phyloP scores from a whole-genome alignment of 2,329 filamentous ascomycete genomes.

The Zopfia rhizophila region DNA sequence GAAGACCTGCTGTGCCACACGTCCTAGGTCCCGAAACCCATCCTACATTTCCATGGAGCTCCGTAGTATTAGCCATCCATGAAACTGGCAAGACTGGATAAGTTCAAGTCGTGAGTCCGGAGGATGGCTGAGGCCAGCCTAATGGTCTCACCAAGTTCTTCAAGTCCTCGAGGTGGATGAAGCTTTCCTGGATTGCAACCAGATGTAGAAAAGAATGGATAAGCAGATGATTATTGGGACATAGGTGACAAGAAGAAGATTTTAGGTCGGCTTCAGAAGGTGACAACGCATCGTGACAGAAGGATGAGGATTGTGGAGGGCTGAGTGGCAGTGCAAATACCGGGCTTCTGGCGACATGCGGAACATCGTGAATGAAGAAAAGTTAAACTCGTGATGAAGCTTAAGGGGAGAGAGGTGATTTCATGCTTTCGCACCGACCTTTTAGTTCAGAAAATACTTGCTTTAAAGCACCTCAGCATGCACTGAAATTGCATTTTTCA shows the following conservation, averaged over 20 bases:
- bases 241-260: neutral
- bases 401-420: too few species aligned
- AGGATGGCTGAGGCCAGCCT: conserved; percentile 1
- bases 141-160: neutral
- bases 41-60: conserved; percentile 4
- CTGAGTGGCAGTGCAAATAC: conserved; percentile 10
- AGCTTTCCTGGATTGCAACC: neutral
- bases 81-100: neutral
- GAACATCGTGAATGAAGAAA: too few species aligned
- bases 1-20: conserved; percentile 17
- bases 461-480: too few species aligned
- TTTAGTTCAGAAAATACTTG: too few species aligned
- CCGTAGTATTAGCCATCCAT: conserved; percentile 4
- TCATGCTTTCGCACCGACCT: too few species aligned
- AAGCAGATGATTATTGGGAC: neutral
- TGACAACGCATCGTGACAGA: conserved; percentile 14
- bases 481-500: too few species aligned
- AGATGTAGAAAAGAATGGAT: neutral
- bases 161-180: neutral
- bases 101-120: neutral
- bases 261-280: conserved; percentile 5
- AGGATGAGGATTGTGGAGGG: conserved; percentile 7
- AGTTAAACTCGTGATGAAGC: too few species aligned
- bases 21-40: conserved; percentile 9
- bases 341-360: too few species aligned